Percentiles rank a stretch among this genome's conserved stretches.
phyloP scores from a whole-genome alignment of 805 yeast genomes.

The Myxozyma sirexii region DNA sequence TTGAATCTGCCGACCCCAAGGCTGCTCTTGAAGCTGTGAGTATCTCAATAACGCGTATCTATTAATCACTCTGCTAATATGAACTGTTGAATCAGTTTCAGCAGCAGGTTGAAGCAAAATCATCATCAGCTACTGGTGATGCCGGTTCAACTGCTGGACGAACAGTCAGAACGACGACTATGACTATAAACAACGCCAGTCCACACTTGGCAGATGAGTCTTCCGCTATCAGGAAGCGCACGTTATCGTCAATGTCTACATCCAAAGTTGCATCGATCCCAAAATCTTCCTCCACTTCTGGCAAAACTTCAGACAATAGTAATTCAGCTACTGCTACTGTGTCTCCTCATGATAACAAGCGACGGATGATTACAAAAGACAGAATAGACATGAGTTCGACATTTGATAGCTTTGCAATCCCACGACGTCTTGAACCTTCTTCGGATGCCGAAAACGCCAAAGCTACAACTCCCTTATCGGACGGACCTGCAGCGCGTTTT shows the following conservation, averaged over 20 bases:
- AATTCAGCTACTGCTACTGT: neutral
- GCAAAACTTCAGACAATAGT: too few relatives aligned
- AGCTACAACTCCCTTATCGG: neutral
- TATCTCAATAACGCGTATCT: too few relatives aligned
- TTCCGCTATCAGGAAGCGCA: neutral
- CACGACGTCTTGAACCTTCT: neutral
- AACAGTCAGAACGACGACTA: slow-evolving; percentile 7
- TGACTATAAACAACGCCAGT: neutral
- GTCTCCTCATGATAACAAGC: slow-evolving; percentile 6
- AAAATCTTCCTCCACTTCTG: too few relatives aligned
- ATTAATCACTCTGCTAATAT: too few relatives aligned
- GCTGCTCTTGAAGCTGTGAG: neutral
- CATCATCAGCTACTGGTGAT: neutral
- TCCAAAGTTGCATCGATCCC: neutral
- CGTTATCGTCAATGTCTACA: neutral
- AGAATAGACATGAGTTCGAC: neutral
- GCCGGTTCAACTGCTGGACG: neutral
- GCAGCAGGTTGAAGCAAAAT: neutral
- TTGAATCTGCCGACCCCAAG: slow-evolving; percentile 33
- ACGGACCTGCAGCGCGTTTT: neutral
- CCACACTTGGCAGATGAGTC: neutral
- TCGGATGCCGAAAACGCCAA: neutral
- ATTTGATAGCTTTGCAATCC: neutral
- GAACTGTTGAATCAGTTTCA: neutral
- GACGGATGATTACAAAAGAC: slow-evolving; percentile 13